Base-by-base conservation (phyloP, 345 rosid genomes). In the Zanthoxylum bungeanum region DNA sequence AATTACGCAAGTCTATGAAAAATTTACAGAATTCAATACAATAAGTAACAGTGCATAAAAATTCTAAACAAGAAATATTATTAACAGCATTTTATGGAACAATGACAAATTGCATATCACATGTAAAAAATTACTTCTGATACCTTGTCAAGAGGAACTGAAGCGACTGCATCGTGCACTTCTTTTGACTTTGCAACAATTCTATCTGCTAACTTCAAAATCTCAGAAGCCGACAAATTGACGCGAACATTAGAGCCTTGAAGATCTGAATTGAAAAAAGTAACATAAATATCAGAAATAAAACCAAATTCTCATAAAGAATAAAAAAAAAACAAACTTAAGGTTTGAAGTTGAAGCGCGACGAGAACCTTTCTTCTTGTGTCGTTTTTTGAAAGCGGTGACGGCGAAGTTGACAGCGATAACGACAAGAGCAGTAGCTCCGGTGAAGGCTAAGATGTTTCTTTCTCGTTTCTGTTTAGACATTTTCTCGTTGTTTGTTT, bases 141-240 rank as follows among this genome's bases (percentile, higher is more conserved):
- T 79, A 91, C 99, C 92, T 89, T 89, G 66, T 90, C 90, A 5
- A 90, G 80, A 39, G 98, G 88, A 80, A 92, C 86, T 30, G 87
- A 90, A 62, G 97, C 97, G 39, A 90, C 91, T 2, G 77, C 74
- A 64, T 89, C 90, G 71, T 90, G 91, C 73, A 94, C 91, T 75
- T 74, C 79, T 70, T 85, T 89, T 12, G 97, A 94, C 78, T 80
- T 84, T 19, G 86, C 78, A 12, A 90, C 80, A 1, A 94, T 78
- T 71, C 79, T 81, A 66, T 88, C 91, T 49, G 88, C 90, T 64
- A 92, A 73, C 31, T 86, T 89, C 66, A 87, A 77, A 83, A 94
- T 90, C 73, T 87, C 98, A 27, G 75, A 74, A 31, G 95, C 90
- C 46, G 92, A 86, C 70, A 94, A 86, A 73, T 83, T 81, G 53